Conservation (phyloP, 768 basidiomycete genomes). For the Thelephora ganbajun region DNA sequence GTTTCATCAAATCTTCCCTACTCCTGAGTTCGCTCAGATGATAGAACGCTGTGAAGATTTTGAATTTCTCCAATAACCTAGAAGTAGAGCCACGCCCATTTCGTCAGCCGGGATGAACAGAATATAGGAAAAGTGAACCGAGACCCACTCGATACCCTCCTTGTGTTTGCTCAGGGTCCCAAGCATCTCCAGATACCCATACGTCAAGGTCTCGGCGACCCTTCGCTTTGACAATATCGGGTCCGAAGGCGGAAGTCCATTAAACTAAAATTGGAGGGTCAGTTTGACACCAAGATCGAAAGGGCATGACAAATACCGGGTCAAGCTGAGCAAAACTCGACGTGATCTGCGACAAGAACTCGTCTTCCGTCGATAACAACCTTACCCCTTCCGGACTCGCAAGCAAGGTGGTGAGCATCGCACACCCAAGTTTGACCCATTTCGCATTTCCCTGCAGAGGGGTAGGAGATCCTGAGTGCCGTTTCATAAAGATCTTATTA, state of each 20-base stretch:
- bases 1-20: constrained; percentile 84
- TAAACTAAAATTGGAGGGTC: constrained; percentile 36
- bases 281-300: not conserved
- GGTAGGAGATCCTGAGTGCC: not conserved
- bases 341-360: constrained; percentile 69
- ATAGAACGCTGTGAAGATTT: constrained; percentile 92
- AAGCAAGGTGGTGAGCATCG: constrained; percentile 71
- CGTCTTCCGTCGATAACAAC: constrained; percentile 73
- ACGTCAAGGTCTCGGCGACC: constrained; percentile 70
- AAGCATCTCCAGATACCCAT: constrained; percentile 92
- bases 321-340: constrained; percentile 87
- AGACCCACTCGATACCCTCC: constrained; percentile 77
- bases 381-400: constrained; percentile 71
- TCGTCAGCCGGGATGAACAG: constrained; percentile 1
- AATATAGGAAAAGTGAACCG: constrained; percentile 1
- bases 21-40: constrained; percentile 84
- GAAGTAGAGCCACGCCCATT: not conserved
- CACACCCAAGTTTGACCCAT: constrained; percentile 81
- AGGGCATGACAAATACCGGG: constrained; percentile 39
- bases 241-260: constrained; percentile 57
- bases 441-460: constrained; percentile 48
- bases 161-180: constrained; percentile 79
- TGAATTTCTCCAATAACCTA: constrained; percentile 82
- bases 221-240: constrained; percentile 77
- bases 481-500: not conserved